Evolutionary conservation across 2,329 filamentous ascomycete genomes (phyloP).

Genomic region (Calonectria honghensis): DNA sequence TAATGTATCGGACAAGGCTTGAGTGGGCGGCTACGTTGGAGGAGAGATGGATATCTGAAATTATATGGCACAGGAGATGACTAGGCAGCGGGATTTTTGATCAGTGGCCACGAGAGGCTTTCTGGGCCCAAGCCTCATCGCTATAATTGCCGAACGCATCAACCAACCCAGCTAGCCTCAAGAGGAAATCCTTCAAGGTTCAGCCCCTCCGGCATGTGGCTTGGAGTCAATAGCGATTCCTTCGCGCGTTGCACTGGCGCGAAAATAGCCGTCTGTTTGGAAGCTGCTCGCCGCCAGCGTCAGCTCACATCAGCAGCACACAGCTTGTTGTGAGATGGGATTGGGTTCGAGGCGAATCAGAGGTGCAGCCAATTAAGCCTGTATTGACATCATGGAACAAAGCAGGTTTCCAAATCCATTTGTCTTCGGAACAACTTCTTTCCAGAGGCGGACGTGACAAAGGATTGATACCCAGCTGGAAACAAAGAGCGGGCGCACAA

Average conservation of each 20-base stretch:
- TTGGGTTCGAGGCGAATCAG: neutral
- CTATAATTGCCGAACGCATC: neutral
- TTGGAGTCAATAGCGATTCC: neutral
- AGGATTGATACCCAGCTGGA: neutral
- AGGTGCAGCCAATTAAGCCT: neutral
- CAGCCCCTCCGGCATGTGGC: constrained; percentile 6
- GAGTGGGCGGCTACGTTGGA: too few relatives aligned
- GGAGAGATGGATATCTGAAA: too few relatives aligned
- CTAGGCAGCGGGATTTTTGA: neutral
- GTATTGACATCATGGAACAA: neutral
- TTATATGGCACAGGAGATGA: too few relatives aligned
- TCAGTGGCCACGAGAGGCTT: neutral
- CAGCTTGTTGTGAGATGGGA: neutral
- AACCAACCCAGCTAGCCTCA: constrained; percentile 14
- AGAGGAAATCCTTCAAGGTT: neutral
- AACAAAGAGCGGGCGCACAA: neutral
- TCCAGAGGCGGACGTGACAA: neutral
- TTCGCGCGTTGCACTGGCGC: neutral
- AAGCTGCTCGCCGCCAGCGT: neutral
- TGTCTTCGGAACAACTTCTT: neutral
- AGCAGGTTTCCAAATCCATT: neutral
- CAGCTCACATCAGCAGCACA: neutral
- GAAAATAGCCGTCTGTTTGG: neutral
- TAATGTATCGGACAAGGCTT: neutral
- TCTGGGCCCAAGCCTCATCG: neutral